Conservation (phyloP, 2,329 filamentous ascomycete genomes). For the Plenodomus tracheiphilus region DNA sequence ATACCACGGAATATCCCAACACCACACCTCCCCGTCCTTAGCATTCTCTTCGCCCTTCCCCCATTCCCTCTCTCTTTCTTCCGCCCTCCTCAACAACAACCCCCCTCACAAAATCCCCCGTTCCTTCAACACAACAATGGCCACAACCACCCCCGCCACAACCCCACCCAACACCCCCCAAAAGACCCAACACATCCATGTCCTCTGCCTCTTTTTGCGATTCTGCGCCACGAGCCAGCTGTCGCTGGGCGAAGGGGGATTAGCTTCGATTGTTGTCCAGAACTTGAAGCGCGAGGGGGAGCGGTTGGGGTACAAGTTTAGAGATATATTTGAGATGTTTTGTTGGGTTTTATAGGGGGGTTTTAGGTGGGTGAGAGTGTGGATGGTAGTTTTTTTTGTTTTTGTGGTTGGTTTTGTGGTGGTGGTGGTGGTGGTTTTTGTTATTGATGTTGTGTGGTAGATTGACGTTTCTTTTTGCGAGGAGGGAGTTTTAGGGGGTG, state of each 20-base stretch:
- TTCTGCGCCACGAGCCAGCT: slow-evolving; percentile 59
- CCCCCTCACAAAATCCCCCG: slow-evolving; percentile 30
- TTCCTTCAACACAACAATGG: slow-evolving; percentile 47
- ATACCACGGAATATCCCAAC: background rate
- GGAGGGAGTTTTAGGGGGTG: background rate
- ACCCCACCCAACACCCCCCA: slow-evolving; percentile 52
- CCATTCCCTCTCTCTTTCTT: background rate
- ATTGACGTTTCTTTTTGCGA: background rate
- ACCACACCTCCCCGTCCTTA: no score
- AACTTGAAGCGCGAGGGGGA: slow-evolving; percentile 34
- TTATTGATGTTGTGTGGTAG: background rate
- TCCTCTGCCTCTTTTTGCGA: slow-evolving; percentile 52
- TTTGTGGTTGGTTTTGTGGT: background rate
- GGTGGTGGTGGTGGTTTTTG: background rate
- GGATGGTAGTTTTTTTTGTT: background rate
- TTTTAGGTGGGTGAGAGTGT: background rate
- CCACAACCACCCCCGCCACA: slow-evolving; percentile 50
- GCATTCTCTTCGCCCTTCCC: background rate
- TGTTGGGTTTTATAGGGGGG: background rate
- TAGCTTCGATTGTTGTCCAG: slow-evolving; percentile 36
- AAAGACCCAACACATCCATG: slow-evolving; percentile 54
- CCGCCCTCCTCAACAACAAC: background rate
- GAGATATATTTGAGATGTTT: slow-evolving; percentile 26
- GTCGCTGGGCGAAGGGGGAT: slow-evolving; percentile 45
- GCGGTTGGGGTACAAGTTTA: slow-evolving; percentile 28